Evolutionary conservation across 2,329 filamentous ascomycete genomes (phyloP), one percentile per base, ranked within the genome.

Genomic region (Neocucurbitaria cava): DNA sequence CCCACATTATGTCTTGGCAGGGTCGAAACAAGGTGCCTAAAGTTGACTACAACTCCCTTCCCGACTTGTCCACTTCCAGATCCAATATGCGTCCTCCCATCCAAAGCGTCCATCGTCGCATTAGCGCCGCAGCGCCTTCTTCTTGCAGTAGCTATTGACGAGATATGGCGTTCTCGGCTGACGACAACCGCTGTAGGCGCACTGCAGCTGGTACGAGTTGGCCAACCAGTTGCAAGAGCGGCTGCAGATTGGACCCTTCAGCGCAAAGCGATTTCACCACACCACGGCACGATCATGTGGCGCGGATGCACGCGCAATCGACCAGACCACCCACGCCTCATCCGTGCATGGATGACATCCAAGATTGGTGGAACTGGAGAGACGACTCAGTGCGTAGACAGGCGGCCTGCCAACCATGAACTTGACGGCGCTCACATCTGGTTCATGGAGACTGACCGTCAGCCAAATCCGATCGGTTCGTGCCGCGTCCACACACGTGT

Each of bases 401-500:
- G 24, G 24, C 24, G 24, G 24, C 24, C 5, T 9, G 24, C 24
- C n/a, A n/a, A n/a, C n/a, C 24, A 5, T 26, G 24, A 9, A 26
- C 24, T 9, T 5, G 24, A n/a, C n/a, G n/a, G n/a, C n/a, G n/a
- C n/a, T n/a, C n/a, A n/a, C n/a, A n/a, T n/a, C n/a, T n/a, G n/a
- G n/a, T n/a, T n/a, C n/a, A n/a, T n/a, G n/a, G n/a, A n/a, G n/a
- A n/a, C 35, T 30, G 15, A 24, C 18, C 28, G 18, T 21, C 9
- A 39, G 35, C 36, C 26, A 47, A 43, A 30, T 31, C 41, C 30
- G 38, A 45, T 46, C 52, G 43, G 36, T 38, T 43, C 42, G 33
- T 31, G 39, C 46, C 51, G 38, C 33, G 23, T 46, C n/a, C 38
- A 50, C 47, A 50, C 47, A 51, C 52, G 47, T 54, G 51, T 40